These are phyloP conservation scores for Ophiobolus disseminans DNA, from an alignment of 2,329 filamentous ascomycete genomes.

Conservation along the genomic window DNA sequence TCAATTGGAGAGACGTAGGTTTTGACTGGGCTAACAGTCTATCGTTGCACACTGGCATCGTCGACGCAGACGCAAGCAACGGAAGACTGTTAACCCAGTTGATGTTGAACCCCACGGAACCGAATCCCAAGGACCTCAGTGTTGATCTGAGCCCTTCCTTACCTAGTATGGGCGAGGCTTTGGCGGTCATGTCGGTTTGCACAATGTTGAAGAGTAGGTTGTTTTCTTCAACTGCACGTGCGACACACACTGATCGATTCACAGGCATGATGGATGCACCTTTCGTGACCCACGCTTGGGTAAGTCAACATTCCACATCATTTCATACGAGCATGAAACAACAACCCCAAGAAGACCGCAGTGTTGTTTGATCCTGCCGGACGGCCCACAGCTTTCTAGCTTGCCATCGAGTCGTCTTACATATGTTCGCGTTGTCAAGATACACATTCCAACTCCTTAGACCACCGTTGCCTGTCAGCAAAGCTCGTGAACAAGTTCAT, in stretches of 20 bases:
- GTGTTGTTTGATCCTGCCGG: no score
- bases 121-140: slow-evolving; percentile 20
- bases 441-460: no score
- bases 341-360: no score
- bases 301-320: slow-evolving; percentile 17
- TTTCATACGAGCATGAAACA: slow-evolving; percentile 1
- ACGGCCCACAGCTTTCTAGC: no score
- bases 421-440: not conserved
- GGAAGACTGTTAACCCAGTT: slow-evolving; percentile 54
- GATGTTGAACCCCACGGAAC: slow-evolving; percentile 41
- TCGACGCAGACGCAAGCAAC: slow-evolving; percentile 54
- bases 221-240: not conserved
- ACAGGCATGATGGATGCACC: slow-evolving; percentile 60
- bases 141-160: slow-evolving; percentile 57
- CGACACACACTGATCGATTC: not conserved
- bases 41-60: slow-evolving; percentile 53
- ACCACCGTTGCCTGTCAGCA: no score
- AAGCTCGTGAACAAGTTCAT: not conserved
- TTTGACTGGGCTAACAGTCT: slow-evolving; percentile 53
- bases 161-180: slow-evolving; percentile 75
- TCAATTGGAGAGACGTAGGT: slow-evolving; percentile 55
- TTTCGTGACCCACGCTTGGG: slow-evolving; percentile 60
- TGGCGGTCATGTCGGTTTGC: slow-evolving; percentile 73
- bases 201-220: slow-evolving; percentile 65
- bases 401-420: no score